Percentiles rank a stretch among this genome's conserved stretches.
Conservation (phyloP, 495 filamentous ascomycete species). For the Aspergillus incahuasiensis region DNA sequence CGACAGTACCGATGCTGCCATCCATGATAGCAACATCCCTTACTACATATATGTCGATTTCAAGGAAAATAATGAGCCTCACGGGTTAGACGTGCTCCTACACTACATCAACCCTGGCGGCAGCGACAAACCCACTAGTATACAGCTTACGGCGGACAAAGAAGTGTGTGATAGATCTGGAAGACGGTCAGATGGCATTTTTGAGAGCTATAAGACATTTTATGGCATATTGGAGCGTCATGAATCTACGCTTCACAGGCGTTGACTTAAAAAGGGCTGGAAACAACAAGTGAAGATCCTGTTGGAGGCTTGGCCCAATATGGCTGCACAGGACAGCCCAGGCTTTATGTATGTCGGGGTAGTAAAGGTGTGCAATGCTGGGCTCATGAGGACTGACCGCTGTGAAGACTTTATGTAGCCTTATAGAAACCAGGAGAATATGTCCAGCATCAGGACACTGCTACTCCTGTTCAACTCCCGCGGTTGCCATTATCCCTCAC, state of each 20-base stretch:
- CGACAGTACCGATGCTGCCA: too few species aligned
- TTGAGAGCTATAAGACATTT: background rate
- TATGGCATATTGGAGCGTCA: conserved; percentile 25
- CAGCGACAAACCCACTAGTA: too few species aligned
- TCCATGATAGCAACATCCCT: too few species aligned
- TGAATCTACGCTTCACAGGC: conserved; percentile 40
- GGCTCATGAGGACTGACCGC: too few species aligned
- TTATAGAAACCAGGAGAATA: conserved; percentile 55
- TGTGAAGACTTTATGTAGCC: conserved; percentile 45
- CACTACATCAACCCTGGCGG: too few species aligned
- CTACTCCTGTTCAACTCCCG: conserved; percentile 42
- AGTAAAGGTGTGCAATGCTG: too few species aligned
- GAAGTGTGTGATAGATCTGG: background rate
- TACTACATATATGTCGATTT: too few species aligned
- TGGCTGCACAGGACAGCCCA: conserved; percentile 45
- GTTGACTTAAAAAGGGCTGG: conserved; percentile 47
- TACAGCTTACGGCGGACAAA: too few species aligned
- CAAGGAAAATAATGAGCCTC: too few species aligned
- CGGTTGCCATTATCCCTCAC: conserved; percentile 36
- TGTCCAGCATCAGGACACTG: conserved; percentile 23
- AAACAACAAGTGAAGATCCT: conserved; percentile 39
- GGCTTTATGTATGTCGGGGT: too few species aligned
- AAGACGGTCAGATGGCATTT: too few species aligned
- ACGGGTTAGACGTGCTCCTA: too few species aligned
- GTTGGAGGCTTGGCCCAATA: conserved; percentile 41